Evolutionary conservation across 1,139 yeast species (phyloP), one percentile per base, ranked within the genome.

Genomic region (Pichia sp.): DNA sequence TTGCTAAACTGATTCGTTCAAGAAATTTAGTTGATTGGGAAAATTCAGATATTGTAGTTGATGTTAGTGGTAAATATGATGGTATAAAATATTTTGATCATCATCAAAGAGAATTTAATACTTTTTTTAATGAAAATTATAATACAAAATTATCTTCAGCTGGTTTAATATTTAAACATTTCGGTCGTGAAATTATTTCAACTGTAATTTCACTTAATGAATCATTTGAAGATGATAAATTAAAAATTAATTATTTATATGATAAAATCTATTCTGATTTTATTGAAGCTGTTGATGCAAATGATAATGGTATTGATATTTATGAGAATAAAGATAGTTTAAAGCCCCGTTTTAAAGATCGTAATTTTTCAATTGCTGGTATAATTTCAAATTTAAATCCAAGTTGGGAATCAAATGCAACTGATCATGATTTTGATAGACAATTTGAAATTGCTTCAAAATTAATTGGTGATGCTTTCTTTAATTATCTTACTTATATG

Each of bases 51-150:
- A 84, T 92, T 48, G 95, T 92, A 30, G 95, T 92, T 45, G 98
- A 92, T 66, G 98, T 92, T 36, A 76, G 95, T 58, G 98, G 96
- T n/a, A 74, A 84, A 61, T 90, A 90, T 64, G 97, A 92, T 62
- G 87, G 85, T 10, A 71, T 70, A 39, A 90, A 90, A 67, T 87
- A 72, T 64, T 92, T 87, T 63, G 99, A 92, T 62, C 99, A 92
- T 61, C 99, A 92, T 66, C 99, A 92, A 69, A 78, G 97, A 53
- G 84, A 78, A 27, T 81, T 87, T 50, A 74, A 72, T 39, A 85
- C 79, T 46, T 76, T 82, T 3, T 80, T 90, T 53, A 71, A 70
- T n/a, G 71, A 66, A 22, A 65, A 70, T 6, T 81, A 76, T 58
- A 62, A 71, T 48, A 92, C 97, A 41, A 90, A 87, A 62, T 73